A percentile compares a stretch with the other conserved stretches of the same genome.
phyloP scores from a whole-genome alignment of 148 eudicot genomes.

The Camellia japonica region DNA sequence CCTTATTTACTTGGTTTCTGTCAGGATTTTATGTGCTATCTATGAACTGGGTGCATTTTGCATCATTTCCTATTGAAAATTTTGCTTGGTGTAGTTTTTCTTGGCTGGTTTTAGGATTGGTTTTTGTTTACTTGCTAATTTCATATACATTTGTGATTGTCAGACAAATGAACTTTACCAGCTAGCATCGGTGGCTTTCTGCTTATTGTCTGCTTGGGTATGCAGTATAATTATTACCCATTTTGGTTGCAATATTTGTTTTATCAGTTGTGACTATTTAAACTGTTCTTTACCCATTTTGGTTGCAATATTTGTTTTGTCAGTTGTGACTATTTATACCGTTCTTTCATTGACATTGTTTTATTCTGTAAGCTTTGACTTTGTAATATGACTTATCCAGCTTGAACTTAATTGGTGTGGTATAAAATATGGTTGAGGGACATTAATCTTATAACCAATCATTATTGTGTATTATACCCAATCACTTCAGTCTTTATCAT shows the following conservation, averaged over 20 bases:
- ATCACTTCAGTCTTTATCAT: no score
- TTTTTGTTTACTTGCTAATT: not conserved
- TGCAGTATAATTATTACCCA: not conserved
- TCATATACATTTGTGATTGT: conserved; percentile 13
- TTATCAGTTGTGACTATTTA: not conserved
- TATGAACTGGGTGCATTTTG: not conserved
- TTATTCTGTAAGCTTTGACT: not conserved
- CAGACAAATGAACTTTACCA: conserved; percentile 99
- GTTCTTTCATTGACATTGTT: not conserved
- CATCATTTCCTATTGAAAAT: not conserved
- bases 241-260: not conserved
- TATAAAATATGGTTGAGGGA: no score
- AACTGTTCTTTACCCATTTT: not conserved
- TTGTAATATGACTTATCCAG: no score
- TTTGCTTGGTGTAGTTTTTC: not conserved
- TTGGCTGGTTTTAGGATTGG: not conserved
- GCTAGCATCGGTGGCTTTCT: conserved; percentile 96
- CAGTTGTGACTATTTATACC: no score
- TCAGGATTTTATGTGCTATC: not conserved
- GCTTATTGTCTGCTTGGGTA: conserved; percentile 98
- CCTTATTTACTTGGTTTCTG: not conserved
- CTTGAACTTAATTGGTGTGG: no score
- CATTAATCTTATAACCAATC: no score
- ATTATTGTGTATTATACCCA: no score
- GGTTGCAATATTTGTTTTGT: not conserved